Conservation (phyloP, 2,329 filamentous ascomycete genomes). For the Penicillium sp. region DNA sequence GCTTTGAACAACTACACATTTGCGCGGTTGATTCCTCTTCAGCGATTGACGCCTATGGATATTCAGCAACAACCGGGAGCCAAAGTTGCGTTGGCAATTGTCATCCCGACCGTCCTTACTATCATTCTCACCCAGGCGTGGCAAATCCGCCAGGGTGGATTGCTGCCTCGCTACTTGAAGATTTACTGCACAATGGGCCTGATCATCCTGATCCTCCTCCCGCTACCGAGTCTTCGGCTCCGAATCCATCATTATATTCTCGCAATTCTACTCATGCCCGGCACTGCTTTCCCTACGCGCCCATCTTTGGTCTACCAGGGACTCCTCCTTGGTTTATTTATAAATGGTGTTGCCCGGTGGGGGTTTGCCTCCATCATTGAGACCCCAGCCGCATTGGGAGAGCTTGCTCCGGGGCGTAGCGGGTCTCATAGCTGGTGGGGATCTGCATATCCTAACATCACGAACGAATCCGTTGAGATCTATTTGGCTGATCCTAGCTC, state of each 20-base stretch:
- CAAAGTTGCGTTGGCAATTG: conserved; percentile 76
- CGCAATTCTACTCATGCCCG: conserved; percentile 81
- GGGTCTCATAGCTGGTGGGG: conserved; percentile 49
- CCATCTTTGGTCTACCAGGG: conserved; percentile 87
- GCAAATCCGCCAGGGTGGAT: conserved; percentile 83
- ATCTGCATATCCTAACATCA: conserved; percentile 58
- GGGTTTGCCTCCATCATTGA: conserved; percentile 89
- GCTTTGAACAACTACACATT: conserved; percentile 95
- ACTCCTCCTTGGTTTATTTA: conserved; percentile 84
- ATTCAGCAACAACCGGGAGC: conserved; percentile 88
- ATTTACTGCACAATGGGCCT: conserved; percentile 73
- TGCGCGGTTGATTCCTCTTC: conserved; percentile 82
- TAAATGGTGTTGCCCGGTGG: conserved; percentile 94
- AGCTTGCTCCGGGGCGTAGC: conserved; percentile 49
- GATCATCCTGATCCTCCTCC: conserved; percentile 71
- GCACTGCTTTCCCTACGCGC: conserved; percentile 85
- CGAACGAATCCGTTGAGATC: conserved; percentile 48
- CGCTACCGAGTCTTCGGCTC: conserved; percentile 76
- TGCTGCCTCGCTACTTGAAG: conserved; percentile 75
- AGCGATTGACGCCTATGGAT: conserved; percentile 88
- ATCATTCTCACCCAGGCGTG: conserved; percentile 79
- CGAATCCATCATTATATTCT: conserved; percentile 96
- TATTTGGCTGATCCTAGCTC: conserved; percentile 43
- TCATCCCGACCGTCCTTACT: conserved; percentile 70
- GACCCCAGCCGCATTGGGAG: conserved; percentile 71